Conservation (phyloP, 2,329 filamentous ascomycete genomes). For the Parastagonospora nodorum region DNA sequence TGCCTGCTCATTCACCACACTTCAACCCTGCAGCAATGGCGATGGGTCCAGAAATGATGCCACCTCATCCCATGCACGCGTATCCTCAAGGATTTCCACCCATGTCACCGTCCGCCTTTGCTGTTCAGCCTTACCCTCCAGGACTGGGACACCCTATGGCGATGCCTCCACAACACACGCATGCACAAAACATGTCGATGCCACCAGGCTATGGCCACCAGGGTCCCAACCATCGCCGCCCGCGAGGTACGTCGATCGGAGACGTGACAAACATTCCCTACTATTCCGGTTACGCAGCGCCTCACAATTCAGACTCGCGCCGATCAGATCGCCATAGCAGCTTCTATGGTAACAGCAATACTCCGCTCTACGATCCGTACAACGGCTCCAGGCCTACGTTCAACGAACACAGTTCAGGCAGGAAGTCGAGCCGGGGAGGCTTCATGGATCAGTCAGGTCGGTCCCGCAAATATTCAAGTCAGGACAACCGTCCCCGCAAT, state of each 20-base stretch:
- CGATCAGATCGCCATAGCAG: slow-evolving; percentile 12
- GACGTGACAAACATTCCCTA: slow-evolving; percentile 37
- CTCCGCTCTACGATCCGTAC: slow-evolving; percentile 36
- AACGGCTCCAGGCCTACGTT: slow-evolving; percentile 27
- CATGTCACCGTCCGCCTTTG: slow-evolving; percentile 12
- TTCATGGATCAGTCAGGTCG: slow-evolving; percentile 17
- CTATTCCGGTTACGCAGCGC: slow-evolving; percentile 10
- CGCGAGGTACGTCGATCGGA: slow-evolving; percentile 21
- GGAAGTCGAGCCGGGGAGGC: slow-evolving; percentile 15
- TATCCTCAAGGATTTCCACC: slow-evolving; percentile 15
- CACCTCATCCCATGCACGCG: slow-evolving; percentile 11
- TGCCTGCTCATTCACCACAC: slow-evolving; percentile 19
- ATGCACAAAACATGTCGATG: slow-evolving; percentile 3
- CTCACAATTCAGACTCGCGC: slow-evolving; percentile 12
- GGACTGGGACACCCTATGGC: background rate
- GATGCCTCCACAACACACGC: background rate
- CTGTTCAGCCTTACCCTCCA: slow-evolving; percentile 15
- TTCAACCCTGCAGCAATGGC: slow-evolving; percentile 13
- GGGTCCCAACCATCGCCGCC: background rate
- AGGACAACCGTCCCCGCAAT: slow-evolving; percentile 13
- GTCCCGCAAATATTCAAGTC: slow-evolving; percentile 27
- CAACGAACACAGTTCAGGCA: slow-evolving; percentile 14
- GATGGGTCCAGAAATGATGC: slow-evolving; percentile 16
- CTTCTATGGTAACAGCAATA: slow-evolving; percentile 6
- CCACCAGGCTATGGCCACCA: slow-evolving; percentile 19